Evolutionary conservation across 495 filamentous ascomycete species (phyloP).

Genomic region (Penicillium desertorum): DNA sequence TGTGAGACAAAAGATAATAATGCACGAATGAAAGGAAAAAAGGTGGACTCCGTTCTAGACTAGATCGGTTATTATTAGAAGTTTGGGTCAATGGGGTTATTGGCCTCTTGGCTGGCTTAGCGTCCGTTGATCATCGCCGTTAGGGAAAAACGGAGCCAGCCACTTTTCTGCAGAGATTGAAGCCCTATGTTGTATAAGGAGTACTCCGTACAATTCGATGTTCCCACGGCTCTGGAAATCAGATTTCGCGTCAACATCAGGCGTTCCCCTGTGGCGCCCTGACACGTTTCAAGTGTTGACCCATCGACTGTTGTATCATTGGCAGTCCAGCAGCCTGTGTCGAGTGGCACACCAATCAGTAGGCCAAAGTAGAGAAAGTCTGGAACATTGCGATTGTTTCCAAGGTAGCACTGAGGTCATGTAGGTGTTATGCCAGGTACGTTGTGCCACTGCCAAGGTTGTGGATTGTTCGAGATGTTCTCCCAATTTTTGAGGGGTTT

Average conservation of each 20-base stretch:
- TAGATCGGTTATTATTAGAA: conserved; percentile 11
- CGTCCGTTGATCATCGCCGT: conserved; percentile 5
- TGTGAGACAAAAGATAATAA: conserved; percentile 6
- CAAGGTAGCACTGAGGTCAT: neutral
- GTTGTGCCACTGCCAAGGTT: too few relatives aligned
- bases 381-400: neutral
- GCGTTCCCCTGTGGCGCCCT: neutral
- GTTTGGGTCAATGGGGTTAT: neutral
- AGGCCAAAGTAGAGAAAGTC: neutral
- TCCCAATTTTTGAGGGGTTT: too few relatives aligned
- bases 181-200: neutral
- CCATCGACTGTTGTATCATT: neutral
- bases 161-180: conserved; percentile 1
- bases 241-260: neutral
- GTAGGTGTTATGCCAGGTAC: neutral
- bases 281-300: neutral
- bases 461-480: too few relatives aligned
- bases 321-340: neutral
- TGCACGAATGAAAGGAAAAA: conserved; percentile 1
- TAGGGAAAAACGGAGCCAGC: neutral
- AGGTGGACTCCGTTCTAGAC: neutral
- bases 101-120: neutral
- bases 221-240: neutral
- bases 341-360: neutral
- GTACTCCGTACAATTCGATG: neutral